Base-by-base conservation (phyloP, 768 basidiomycete genomes). In the Mycena amicta region DNA sequence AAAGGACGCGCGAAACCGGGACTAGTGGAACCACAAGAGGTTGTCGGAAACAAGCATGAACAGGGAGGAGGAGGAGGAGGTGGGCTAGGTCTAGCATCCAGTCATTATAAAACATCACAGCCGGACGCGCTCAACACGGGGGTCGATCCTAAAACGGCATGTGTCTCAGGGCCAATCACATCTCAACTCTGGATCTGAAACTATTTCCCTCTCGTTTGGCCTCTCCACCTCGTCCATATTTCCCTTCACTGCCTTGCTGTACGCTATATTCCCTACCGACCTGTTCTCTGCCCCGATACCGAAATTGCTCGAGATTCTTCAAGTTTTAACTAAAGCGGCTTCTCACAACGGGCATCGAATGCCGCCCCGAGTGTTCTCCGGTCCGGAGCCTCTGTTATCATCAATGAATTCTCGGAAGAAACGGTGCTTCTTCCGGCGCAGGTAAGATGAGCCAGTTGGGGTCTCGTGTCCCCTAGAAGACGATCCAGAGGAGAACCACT, bases 1-100 rank as follows among this genome's bases (percentile, higher is more conserved):
- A n/a, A n/a, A n/a, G n/a, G n/a, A n/a, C n/a, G n/a, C n/a, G 64
- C 60, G 62, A 67, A 64, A 64, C 59, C 69, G 72, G 67, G 66
- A 67, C 67, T 53, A 56, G 60, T 45, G 28, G 53, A 61, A 55
- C 51, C 56, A 57, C 29, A n/a, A n/a, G n/a, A 55, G 63, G 41
- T 40, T 13, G 50, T 45, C 50, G 55, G 57, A 56, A 56, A 26
- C 43, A 53, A 37, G 62, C 62, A 63, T 63, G 55, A 66, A 64
- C 61, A 58, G 56, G 33, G 58, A 60, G 55, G 56, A 13, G 52
- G 54, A 59, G 61, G 63, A 50, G 37, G 47, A 62, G 53, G 58
- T 57, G 46, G 45, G 43, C 46, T 30, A 43, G 46, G 26, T 55
- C 58, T 8, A 23, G 53, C 41, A 15, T 5, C 23, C 18, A 45